phyloP scores from a whole-genome alignment of 495 filamentous ascomycete species.

The Cenococcum geophilum region DNA sequence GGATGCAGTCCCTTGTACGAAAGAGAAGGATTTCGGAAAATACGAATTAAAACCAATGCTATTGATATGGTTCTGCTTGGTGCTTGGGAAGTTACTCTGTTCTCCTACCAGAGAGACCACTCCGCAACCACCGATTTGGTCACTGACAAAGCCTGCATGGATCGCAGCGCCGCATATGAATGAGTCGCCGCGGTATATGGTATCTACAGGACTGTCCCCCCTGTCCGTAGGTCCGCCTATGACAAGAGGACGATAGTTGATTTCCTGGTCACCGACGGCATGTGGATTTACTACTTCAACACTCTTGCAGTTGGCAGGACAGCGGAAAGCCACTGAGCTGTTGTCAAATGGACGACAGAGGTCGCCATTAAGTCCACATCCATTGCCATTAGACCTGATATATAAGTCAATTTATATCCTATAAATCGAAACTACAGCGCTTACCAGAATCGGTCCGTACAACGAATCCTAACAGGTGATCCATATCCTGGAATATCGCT shows the following conservation, averaged over 20 bases:
- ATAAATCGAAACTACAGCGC: constrained; percentile 4
- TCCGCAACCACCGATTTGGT: constrained; percentile 39
- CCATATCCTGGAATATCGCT: constrained; percentile 37
- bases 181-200: constrained; percentile 40
- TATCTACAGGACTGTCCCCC: constrained; percentile 24
- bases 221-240: constrained; percentile 38
- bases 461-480: constrained; percentile 44
- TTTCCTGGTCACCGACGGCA: constrained; percentile 39
- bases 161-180: constrained; percentile 43
- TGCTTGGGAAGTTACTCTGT: constrained; percentile 32
- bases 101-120: constrained; percentile 39
- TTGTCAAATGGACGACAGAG: constrained; percentile 41
- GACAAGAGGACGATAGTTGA: constrained; percentile 39
- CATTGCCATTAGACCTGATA: constrained; percentile 40
- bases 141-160: constrained; percentile 40
- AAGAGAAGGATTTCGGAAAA: constrained; percentile 41
- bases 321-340: constrained; percentile 38
- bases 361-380: constrained; percentile 41
- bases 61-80: constrained; percentile 33
- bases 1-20: constrained; percentile 37
- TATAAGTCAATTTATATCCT: constrained; percentile 1
- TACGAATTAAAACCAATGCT: constrained; percentile 39
- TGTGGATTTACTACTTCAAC: constrained; percentile 37
- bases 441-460: constrained; percentile 50
- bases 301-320: constrained; percentile 40